Conservation (phyloP, 768 basidiomycete species). For the Gloeopeniophorella convolvens region DNA sequence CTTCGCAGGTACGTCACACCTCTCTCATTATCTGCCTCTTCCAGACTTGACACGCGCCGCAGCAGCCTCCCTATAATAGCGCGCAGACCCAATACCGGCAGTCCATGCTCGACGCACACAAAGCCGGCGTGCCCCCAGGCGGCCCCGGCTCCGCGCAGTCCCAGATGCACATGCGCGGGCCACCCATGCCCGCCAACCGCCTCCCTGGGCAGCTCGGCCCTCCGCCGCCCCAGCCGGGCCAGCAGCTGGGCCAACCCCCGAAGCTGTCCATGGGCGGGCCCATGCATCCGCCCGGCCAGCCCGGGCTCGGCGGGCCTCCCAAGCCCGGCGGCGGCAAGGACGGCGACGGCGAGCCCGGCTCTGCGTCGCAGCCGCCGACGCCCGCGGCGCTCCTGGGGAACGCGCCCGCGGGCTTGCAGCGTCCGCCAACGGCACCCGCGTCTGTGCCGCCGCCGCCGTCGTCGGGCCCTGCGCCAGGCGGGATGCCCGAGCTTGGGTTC, state of each 20-base stretch:
- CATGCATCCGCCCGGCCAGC: conserved; percentile 24
- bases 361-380: conserved; percentile 9
- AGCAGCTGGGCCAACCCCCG: conserved; percentile 6
- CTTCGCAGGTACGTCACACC: neutral
- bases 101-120: conserved; percentile 2
- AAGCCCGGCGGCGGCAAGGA: conserved; percentile 13
- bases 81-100: conserved; percentile 4
- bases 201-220: conserved; percentile 9
- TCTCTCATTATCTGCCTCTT: neutral
- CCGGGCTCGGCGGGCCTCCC: conserved; percentile 15
- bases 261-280: conserved; percentile 16
- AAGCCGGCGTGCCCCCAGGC: neutral
- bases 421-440: conserved; percentile 13
- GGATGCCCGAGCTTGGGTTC: conserved; percentile 1
- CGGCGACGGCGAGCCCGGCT: conserved; percentile 10
- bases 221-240: conserved; percentile 1
- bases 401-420: conserved; percentile 7
- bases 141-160: conserved; percentile 2
- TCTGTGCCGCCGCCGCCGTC: neutral
- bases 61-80: too few relatives aligned
- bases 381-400: conserved; percentile 14
- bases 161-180: conserved; percentile 4
- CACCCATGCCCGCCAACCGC: neutral
- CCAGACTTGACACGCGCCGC: neutral
- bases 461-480: neutral